Base-by-base conservation (phyloP, 345 rosid genomes). In the Gossypium australe region DNA sequence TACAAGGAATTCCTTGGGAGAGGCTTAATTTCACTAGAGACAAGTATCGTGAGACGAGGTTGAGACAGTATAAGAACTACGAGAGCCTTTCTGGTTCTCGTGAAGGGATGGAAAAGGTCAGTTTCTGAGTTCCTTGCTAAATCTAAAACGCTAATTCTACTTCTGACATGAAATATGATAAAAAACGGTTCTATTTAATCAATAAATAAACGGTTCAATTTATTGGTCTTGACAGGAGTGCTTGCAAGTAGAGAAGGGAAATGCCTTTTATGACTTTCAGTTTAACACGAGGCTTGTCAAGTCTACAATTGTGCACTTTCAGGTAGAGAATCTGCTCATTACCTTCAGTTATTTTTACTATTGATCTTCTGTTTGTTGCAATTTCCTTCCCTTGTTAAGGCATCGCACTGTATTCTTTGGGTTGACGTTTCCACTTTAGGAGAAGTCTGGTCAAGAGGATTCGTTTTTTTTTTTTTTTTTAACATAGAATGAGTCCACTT, bases 1-100 rank as follows among this genome's bases (percentile, higher is more conserved):
- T 92, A n/a, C 98, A 93, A 75, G 99, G 99, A 7, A 95, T 93
- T 24, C 93, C 96, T 8, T 95, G 99, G 98, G 97, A 88, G 82
- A 92, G 87, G 84, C 81, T 95, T 43, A 90, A 89, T 71, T 89
- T 82, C 76, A 84, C 86, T 3, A 86, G 99, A 78, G 96, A 89
- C 20, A 53, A 75, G 70, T 95, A 93, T 77, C 93, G 98, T 16
- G 87, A 84, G 84, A 84, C 78, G 24, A 86, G 96, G 68, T 83
- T 95, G 83, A 87, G 73, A 76, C 89, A 90, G 72, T 93, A 90
- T 76, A 90, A 84, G 84, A 93, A 95, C 77, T 93, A 86, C 18
- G 94, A 89, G 87, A 87, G 73, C 67, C 89, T 95, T 58, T 73
- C 87, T 47, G 73, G 83, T 24, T 83, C 94, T 9, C 87, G 82